Base-by-base conservation (phyloP, 2,329 filamentous ascomycete species). In the Penicillium sp. region DNA sequence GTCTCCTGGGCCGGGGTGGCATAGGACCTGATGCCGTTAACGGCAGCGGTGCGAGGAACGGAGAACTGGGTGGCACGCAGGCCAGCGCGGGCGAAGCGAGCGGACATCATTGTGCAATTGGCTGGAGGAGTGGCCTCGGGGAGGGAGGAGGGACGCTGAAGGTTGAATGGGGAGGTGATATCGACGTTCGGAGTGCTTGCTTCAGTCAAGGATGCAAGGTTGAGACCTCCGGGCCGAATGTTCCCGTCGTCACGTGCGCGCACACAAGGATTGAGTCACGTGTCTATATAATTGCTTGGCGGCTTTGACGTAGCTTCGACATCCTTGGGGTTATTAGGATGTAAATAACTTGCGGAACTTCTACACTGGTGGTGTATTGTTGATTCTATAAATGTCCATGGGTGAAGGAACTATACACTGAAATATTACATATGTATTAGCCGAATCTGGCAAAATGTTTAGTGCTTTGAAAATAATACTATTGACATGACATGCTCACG, bases 1-100 rank as follows among this genome's bases (percentile, higher is more conserved):
- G 86, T 80, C 61, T 88, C 86, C 76, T 86, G 81, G 72, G 83
- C 77, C 69, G 86, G 77, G 72, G 85, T 82, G 71, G 91, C 91
- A 80, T 91, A 97, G 78, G 85, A 86, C 78, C 93, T 89, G 78
- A 86, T 80, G 62, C 73, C 72, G 66, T 75, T 75, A 63, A 76
- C 52, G 62, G 69, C 71, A 66, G 72, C 72, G 64, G 72, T 68
- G 69, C 75, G 75, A 70, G 73, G 70, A 45, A 70, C 68, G 66
- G 73, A 72, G 71, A 76, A 72, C 64, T 75, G 73, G 67, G 82
- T 70, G 72, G 81, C 80, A 72, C 83, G 83, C 73, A 83, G 78
- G 76, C 81, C 80, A 70, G 81, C 79, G 75, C 81, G 81, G 74
- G 81, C 80, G 71, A 80, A 75, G 72, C 82, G 80, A 75, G 78